Conservation (phyloP, 805 yeast species). For the Saccharomycopsis sp. region DNA sequence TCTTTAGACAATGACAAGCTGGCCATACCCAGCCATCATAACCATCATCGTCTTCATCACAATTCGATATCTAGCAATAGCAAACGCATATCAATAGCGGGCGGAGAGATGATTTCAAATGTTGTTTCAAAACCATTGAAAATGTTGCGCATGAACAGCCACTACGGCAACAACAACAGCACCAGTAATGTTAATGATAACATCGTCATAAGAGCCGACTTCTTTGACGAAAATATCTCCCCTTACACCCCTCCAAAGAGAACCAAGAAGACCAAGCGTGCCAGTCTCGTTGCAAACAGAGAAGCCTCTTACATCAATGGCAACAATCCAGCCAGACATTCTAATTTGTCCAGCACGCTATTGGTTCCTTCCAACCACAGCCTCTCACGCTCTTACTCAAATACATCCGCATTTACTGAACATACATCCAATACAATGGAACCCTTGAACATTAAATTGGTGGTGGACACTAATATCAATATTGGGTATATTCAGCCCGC, state of each 20-base stretch:
- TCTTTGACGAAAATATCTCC: not conserved
- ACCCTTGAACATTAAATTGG: not conserved
- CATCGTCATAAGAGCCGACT: not conserved
- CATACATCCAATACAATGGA: not conserved
- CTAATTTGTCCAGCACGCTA: not conserved
- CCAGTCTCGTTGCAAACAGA: not conserved
- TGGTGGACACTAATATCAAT: constrained; percentile 6
- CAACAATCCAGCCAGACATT: not conserved
- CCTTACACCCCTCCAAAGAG: not conserved
- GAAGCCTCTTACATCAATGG: not conserved
- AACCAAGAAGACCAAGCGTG: not conserved
- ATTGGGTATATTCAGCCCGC: constrained; percentile 2
- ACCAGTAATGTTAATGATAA: not conserved
- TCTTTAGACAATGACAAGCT: not conserved
- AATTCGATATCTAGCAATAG: not conserved
- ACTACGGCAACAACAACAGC: not conserved
- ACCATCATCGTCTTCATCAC: not conserved
- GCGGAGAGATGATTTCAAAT: not conserved
- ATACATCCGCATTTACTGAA: constrained; percentile 1
- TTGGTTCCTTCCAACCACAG: not conserved
- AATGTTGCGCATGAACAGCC: not conserved
- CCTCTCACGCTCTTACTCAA: constrained; percentile 1
- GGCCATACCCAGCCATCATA: not conserved
- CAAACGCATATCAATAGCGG: not conserved
- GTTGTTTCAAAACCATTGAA: not conserved